Evolutionary conservation across 106 monocot species (phyloP).

Genomic region (Gastrodia elata): DNA sequence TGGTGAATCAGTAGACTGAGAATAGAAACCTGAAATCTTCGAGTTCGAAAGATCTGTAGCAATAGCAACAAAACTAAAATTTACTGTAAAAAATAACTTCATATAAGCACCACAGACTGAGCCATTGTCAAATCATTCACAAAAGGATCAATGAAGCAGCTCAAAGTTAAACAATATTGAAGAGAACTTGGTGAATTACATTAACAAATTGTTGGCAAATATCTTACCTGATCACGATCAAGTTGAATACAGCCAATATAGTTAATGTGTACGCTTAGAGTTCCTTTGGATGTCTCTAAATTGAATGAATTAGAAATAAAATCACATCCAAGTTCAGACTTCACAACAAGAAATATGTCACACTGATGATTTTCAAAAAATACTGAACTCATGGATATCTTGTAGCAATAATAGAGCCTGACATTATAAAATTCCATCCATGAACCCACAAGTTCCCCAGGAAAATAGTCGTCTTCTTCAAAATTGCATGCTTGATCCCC

Average conservation of each 20-base stretch:
- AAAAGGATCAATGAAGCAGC: not conserved
- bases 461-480: slow-evolving; percentile 40
- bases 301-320: slow-evolving; percentile 25
- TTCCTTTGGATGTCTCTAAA: slow-evolving; percentile 20
- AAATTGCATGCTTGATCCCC: slow-evolving; percentile 16
- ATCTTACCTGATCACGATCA: slow-evolving; percentile 27
- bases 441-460: slow-evolving; percentile 37
- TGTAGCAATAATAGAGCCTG: slow-evolving; percentile 50
- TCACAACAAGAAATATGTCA: slow-evolving; percentile 44
- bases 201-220: not conserved
- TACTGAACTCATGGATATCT: slow-evolving; percentile 23
- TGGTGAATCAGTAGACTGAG: slow-evolving; percentile 37
- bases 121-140: not conserved
- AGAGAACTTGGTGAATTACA: not conserved
- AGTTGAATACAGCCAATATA: slow-evolving; percentile 24
- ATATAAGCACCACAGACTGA: not conserved
- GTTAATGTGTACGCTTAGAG: slow-evolving; percentile 24
- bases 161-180: not conserved
- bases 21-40: slow-evolving; percentile 34
- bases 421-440: slow-evolving; percentile 39
- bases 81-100: not conserved
- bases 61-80: not conserved
- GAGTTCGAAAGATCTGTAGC: slow-evolving; percentile 37
- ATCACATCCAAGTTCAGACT: slow-evolving; percentile 47
- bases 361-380: slow-evolving; percentile 1